Base-by-base conservation (phyloP, 495 filamentous ascomycete genomes). In the Cryomyces antarcticus region DNA sequence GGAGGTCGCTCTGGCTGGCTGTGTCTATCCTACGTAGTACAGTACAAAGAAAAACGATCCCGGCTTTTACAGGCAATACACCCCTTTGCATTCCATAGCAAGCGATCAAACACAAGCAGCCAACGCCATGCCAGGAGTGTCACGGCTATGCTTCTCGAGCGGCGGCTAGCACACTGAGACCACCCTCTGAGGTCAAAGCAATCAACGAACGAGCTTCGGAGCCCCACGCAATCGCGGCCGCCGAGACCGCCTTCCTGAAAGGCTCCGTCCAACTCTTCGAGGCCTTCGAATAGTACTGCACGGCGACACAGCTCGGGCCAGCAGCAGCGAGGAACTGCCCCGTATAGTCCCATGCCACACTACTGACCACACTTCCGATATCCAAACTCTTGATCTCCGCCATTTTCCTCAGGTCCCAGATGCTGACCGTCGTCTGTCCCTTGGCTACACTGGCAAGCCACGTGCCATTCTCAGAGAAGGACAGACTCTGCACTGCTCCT, bases 391-490 rank as follows among this genome's bases (percentile, higher is more conserved):
- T 89, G 48, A 73, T 72, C 49, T 72, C 65, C 38, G 76, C 73
- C 30, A 77, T 74, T 59, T 84, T 93, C 44, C 89, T 80, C 35
- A 97, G 68, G 61, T 96, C 87, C 68, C 86, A 96, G 46, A 97
- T 76, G 6, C 77, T 75, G 41, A 93, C 75, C 12, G 67, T 77
- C 6, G 75, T 80, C 39, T 80, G 78, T 17, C 75, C 76, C 51
- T 78, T 73, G 24, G 71, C 71, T 11, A 76, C 73, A 1, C 81
- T 73, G 7, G 92, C 89, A 49, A 97, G 74, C 79, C 84, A 95
- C 46, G 78, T 88, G n/a, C 89, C 89, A 48, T 96, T 97, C 59
- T 97, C 92, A 0, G 87, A 95, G 64, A 97, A 97, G 49, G 74
- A 66, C 5, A 97, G 61, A 29, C 72, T 69, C 50, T 77, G 72